phyloP scores from a whole-genome alignment of 2,329 filamentous ascomycete species.

The Ceratocystiopsis brevicomis region DNA sequence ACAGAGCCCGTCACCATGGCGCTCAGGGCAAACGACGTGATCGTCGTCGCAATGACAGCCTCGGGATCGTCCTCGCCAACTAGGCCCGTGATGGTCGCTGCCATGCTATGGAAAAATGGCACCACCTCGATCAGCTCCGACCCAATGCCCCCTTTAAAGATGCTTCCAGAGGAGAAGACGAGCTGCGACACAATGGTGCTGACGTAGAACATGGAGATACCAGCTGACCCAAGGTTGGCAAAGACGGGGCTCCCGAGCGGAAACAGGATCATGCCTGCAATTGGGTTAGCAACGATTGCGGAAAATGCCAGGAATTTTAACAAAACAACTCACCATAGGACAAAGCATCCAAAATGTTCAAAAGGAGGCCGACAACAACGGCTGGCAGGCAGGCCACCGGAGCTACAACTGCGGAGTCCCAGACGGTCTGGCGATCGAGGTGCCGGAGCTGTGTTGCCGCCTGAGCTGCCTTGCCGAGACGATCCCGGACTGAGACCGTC shows the following conservation, averaged over 20 bases:
- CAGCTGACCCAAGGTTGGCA: constrained; percentile 68
- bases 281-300: background rate
- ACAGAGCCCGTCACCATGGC: constrained; percentile 79
- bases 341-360: constrained; percentile 86
- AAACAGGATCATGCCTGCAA: constrained; percentile 75
- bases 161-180: constrained; percentile 70
- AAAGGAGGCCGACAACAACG: constrained; percentile 68
- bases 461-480: constrained; percentile 11
- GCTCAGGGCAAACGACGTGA: constrained; percentile 76
- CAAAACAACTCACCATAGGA: constrained; percentile 50
- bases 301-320: background rate
- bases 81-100: constrained; percentile 59
- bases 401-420: constrained; percentile 42
- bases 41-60: constrained; percentile 82
- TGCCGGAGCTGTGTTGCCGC: constrained; percentile 39
- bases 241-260: constrained; percentile 79
- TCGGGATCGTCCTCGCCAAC: constrained; percentile 68
- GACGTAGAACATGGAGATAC: constrained; percentile 97
- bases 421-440: constrained; percentile 52
- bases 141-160: constrained; percentile 78
- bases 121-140: constrained; percentile 98
- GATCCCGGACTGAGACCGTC: background rate
- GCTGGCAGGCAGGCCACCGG: constrained; percentile 61
- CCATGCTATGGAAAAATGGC: constrained; percentile 98
- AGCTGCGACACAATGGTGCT: constrained; percentile 90